These are phyloP conservation scores for Oemleria cerasiformis DNA, from an alignment of 306 rosid genomes.

Conservation along the genomic window DNA sequence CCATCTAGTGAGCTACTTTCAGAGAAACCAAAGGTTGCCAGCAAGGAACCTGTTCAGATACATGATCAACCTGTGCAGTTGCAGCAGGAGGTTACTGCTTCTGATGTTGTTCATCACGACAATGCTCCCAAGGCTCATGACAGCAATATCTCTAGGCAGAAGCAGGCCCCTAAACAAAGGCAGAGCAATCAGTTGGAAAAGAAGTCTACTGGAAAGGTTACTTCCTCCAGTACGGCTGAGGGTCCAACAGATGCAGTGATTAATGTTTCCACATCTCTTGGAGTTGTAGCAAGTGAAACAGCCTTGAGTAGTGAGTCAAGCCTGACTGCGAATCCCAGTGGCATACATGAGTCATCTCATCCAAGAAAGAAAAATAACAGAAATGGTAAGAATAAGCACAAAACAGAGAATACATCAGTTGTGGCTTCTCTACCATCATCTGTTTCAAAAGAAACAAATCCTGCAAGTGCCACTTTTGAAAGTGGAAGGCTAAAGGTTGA, in stretches of 20 bases:
- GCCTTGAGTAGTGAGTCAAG: constrained; percentile 32
- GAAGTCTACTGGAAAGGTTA: constrained; percentile 36
- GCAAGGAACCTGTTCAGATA: constrained; percentile 36
- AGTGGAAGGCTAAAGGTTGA: constrained; percentile 48
- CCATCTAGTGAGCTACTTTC: constrained; percentile 32
- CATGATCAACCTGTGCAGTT: constrained; percentile 38
- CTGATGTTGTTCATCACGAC: constrained; percentile 31
- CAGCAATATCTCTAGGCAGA: constrained; percentile 54
- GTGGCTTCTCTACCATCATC: constrained; percentile 30
- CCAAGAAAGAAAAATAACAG: constrained; percentile 63
- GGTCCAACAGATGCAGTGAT: constrained; percentile 32
- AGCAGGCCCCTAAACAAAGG: constrained; percentile 58
- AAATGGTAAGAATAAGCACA: constrained; percentile 65
- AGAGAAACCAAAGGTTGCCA: constrained; percentile 30
- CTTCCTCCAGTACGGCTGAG: constrained; percentile 31
- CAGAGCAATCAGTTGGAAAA: constrained; percentile 45
- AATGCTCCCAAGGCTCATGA: constrained; percentile 43
- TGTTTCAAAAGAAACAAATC: constrained; percentile 42
- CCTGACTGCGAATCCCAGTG: constrained; percentile 34
- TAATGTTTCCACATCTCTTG: constrained; percentile 35
- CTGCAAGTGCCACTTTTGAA: constrained; percentile 40
- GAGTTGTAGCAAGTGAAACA: constrained; percentile 31
- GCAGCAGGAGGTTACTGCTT: constrained; percentile 45
- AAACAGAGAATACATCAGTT: constrained; percentile 43
- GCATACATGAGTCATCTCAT: constrained; percentile 42